phyloP scores from a whole-genome alignment of 108 stramenopile species.

The Phaeodactylum tricornutum region DNA sequence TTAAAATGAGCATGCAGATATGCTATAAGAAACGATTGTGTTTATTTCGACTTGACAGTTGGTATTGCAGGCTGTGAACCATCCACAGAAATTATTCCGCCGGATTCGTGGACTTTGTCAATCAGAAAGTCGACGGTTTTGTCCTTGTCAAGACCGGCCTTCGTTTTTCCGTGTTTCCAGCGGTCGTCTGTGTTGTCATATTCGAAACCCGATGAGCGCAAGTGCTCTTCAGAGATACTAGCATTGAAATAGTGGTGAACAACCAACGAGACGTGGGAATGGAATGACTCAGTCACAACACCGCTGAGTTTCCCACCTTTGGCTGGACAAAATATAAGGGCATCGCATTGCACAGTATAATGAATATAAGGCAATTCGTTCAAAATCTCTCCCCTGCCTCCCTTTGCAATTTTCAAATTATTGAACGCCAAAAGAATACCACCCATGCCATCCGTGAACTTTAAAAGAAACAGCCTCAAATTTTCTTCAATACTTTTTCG shows the following conservation, averaged over 20 bases:
- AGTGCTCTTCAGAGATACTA: conserved; percentile 34
- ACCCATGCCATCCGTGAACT: conserved; percentile 36
- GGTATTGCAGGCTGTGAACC: conserved; percentile 5
- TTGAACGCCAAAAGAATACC: conserved; percentile 42
- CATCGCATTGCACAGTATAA: conserved; percentile 35
- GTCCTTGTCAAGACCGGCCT: too few species aligned
- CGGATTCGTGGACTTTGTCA: conserved; percentile 6
- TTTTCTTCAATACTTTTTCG: conserved; percentile 15
- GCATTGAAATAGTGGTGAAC: conserved; percentile 54
- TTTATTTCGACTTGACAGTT: too few species aligned
- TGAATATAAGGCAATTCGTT: conserved; percentile 54
- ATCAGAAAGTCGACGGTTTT: not conserved
- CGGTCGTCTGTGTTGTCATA: conserved; percentile 29
- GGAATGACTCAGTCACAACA: conserved; percentile 41
- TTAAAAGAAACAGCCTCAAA: conserved; percentile 20
- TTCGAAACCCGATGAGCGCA: conserved; percentile 25
- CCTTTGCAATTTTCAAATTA: conserved; percentile 17
- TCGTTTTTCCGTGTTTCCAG: conserved; percentile 24
- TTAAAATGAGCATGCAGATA: too few species aligned
- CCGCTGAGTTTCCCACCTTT: conserved; percentile 28
- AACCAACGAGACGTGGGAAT: conserved; percentile 41
- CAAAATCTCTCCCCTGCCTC: conserved; percentile 25
- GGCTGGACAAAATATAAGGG: conserved; percentile 32
- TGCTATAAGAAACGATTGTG: too few species aligned
- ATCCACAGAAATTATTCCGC: conserved; percentile 10